A percentile compares a stretch with the other conserved stretches of the same genome.
Evolutionary conservation across 768 basidiomycete genomes (phyloP).

Genomic region (Kondoa subrosea): DNA sequence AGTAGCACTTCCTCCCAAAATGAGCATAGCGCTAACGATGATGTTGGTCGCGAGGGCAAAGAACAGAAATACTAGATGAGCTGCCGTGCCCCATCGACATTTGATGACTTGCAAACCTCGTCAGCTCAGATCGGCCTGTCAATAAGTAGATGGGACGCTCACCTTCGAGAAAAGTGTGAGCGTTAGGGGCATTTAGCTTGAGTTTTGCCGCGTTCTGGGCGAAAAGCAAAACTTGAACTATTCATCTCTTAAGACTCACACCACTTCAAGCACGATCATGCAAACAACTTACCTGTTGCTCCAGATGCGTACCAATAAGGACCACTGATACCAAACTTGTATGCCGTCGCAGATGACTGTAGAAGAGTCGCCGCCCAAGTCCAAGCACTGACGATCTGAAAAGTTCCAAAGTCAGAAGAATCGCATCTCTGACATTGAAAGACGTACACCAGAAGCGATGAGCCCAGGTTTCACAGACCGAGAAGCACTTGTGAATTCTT

Average conservation of each 20-base stretch:
- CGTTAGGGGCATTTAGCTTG: constrained; percentile 70
- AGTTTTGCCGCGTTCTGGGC: constrained; percentile 73
- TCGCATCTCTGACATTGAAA: too few species aligned
- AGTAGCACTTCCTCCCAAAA: constrained; percentile 50
- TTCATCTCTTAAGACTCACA: too few species aligned
- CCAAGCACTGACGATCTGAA: constrained; percentile 59
- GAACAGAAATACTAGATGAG: constrained; percentile 72
- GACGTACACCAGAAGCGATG: constrained; percentile 79
- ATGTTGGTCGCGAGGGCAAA: constrained; percentile 81
- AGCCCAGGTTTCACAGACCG: constrained; percentile 75
- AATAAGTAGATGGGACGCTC: too few species aligned
- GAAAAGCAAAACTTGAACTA: constrained; percentile 71
- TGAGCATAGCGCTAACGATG: constrained; percentile 37
- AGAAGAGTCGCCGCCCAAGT: constrained; percentile 36
- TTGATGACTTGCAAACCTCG: too few species aligned
- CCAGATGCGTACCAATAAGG: constrained; percentile 40
- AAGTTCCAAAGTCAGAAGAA: too few species aligned
- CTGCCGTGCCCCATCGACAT: constrained; percentile 51
- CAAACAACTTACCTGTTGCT: neutral
- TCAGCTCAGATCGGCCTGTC: too few species aligned
- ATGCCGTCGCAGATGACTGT: constrained; percentile 67
- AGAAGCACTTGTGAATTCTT: constrained; percentile 35
- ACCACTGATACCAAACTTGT: constrained; percentile 67
- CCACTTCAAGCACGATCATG: constrained; percentile 39
- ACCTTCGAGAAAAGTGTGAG: constrained; percentile 77